Conservation (phyloP, 331 rosid species). For the Arachis monticola region DNA sequence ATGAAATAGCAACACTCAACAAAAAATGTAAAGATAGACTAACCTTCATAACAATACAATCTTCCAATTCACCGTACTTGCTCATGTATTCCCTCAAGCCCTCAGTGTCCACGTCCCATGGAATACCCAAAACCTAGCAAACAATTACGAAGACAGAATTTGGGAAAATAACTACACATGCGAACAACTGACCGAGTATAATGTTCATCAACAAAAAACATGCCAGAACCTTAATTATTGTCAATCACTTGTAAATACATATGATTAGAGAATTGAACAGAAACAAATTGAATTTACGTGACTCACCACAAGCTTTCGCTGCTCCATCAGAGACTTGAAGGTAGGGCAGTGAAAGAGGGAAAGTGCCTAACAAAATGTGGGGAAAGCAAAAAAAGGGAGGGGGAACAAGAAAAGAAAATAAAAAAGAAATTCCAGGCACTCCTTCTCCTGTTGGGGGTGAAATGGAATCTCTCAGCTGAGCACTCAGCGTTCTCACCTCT, state of each 20-base stretch:
- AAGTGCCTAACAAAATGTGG: constrained; percentile 55
- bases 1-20: neutral
- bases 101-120: constrained; percentile 90
- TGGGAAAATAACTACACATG: neutral
- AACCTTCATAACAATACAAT: constrained; percentile 94
- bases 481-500: constrained; percentile 62
- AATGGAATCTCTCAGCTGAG: constrained; percentile 53
- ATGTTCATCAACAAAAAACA: neutral
- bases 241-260: neutral
- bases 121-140: constrained; percentile 83
- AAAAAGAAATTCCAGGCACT: constrained; percentile 45
- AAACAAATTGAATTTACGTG: neutral
- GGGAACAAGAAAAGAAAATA: too few relatives aligned
- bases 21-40: constrained; percentile 15
- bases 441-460: constrained; percentile 26
- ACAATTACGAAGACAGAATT: constrained; percentile 5
- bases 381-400: neutral
- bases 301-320: constrained; percentile 95
- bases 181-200: neutral
- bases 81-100: constrained; percentile 84
- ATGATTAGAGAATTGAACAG: neutral
- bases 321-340: constrained; percentile 62
- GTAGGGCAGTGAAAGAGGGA: constrained; percentile 24
- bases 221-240: neutral
- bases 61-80: constrained; percentile 90